A percentile compares a stretch with the other conserved stretches of the same genome.
Evolutionary conservation across 2,329 filamentous ascomycete genomes (phyloP).

Genomic region (Thielaviopsis populi): DNA sequence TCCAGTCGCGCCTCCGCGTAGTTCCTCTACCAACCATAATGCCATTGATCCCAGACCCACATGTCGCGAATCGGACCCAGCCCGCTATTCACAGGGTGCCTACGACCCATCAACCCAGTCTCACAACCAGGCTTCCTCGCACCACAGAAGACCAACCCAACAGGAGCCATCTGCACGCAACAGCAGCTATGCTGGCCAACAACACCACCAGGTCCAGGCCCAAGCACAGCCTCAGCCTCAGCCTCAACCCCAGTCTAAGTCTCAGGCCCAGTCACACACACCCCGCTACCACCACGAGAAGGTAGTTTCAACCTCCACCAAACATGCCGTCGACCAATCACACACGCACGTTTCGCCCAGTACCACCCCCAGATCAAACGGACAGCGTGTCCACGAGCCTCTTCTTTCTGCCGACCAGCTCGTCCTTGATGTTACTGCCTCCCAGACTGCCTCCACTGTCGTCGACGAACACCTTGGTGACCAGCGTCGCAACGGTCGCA

Average conservation of each 20-base stretch:
- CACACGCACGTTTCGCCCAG: neutral
- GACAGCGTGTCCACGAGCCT: slow-evolving; percentile 7
- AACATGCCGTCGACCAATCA: slow-evolving; percentile 4
- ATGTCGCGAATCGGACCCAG: slow-evolving; percentile 10
- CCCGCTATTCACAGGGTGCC: slow-evolving; percentile 21
- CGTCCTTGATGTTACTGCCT: slow-evolving; percentile 29
- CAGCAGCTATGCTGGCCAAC: slow-evolving; percentile 21
- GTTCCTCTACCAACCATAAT: slow-evolving; percentile 50
- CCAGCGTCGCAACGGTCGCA: slow-evolving; percentile 13
- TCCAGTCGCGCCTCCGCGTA: slow-evolving; percentile 63
- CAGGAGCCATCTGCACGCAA: slow-evolving; percentile 23
- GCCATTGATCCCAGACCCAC: slow-evolving; percentile 17
- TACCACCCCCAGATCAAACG: slow-evolving; percentile 22
- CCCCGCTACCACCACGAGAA: slow-evolving; percentile 1
- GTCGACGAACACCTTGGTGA: slow-evolving; percentile 25
- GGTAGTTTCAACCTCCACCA: neutral
- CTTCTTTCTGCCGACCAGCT: slow-evolving; percentile 14
- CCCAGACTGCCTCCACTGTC: slow-evolving; percentile 31
- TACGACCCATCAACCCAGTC: slow-evolving; percentile 18
- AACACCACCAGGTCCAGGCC: neutral
- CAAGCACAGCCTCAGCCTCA: neutral
- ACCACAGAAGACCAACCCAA: slow-evolving; percentile 20
- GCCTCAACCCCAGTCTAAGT: neutral
- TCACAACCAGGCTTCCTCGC: slow-evolving; percentile 17
- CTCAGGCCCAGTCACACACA: slow-evolving; percentile 8